Base-by-base conservation (phyloP, 2,329 filamentous ascomycete genomes). In the Alternaria gansuensis region DNA sequence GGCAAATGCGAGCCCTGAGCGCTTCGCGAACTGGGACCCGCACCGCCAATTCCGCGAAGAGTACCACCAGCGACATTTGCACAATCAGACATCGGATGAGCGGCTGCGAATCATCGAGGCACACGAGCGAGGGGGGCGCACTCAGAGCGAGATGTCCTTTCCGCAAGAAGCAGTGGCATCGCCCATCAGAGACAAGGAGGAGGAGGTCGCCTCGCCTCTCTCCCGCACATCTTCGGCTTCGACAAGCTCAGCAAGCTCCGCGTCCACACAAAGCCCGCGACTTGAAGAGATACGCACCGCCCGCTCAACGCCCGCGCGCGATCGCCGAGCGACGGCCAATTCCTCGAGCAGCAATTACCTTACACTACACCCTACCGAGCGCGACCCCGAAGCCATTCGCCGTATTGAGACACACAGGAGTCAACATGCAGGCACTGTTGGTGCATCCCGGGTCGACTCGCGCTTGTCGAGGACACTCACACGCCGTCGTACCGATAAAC, bases 341-440 rank as follows among this genome's bases (percentile, higher is more conserved):
- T 70, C 70, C 26, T 68, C 63, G 26, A 66, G 51, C 43, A 63
- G 61, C 28, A 66, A 70, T 37, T 51, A 63, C 24, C 59, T 75
- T 3, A 65, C 69, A 33, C 67, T 70, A 10, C 74, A 76, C 48
- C 74, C 73, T n/a, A 77, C 73, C 29, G 89, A 92, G 75, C 82
- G 88, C 60, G 83, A 91, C 67, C 87, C 87, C 13, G 91, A 90
- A 21, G 88, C 86, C 52, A 81, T 93, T 52, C 85, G 85, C 71
- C 86, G 90, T 41, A 92, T 93, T 62, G 84, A 89, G 51, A 93
- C 90, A 2, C 85, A 87, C 34, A 82, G 86, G 56, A 90, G 87
- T 65, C 90, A 92, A 77, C 90, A 93, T 76, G 85, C 82, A 62
- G 84, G 80, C 54, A 93, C 90, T 2, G 90, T 93, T 14, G 90